Percentiles rank a stretch among this genome's conserved stretches.
These are phyloP conservation scores for Tuber melanosporum DNA, from an alignment of 495 filamentous ascomycete genomes.

Conservation along the genomic window DNA sequence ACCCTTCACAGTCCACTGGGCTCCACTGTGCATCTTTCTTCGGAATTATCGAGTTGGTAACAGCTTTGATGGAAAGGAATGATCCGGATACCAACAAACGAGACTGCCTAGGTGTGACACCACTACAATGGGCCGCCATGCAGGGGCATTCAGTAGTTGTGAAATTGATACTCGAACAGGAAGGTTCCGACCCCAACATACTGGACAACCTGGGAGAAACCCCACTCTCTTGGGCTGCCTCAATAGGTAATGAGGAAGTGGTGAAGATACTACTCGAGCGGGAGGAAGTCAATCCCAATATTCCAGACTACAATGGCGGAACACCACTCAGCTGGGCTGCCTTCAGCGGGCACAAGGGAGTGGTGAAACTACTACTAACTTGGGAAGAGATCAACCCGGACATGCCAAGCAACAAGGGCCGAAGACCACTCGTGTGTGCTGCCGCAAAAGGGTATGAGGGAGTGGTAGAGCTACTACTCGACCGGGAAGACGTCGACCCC, in stretches of 20 bases:
- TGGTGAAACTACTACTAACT: conserved; percentile 35
- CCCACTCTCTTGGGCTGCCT: no score
- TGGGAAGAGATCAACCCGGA: conserved; percentile 1
- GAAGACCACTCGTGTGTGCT: no score
- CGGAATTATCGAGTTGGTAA: not conserved
- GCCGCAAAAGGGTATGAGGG: no score
- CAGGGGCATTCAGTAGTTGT: conserved; percentile 35
- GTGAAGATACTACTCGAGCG: no score
- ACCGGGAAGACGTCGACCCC: no score
- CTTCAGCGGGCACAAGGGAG: conserved; percentile 31
- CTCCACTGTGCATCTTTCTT: not conserved
- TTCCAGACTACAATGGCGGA: conserved; percentile 2
- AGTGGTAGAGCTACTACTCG: no score
- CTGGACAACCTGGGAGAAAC: not conserved
- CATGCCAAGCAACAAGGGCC: no score
- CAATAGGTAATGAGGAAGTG: no score
- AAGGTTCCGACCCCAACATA: conserved; percentile 14
- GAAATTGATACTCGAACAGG: conserved; percentile 28
- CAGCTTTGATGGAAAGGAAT: not conserved
- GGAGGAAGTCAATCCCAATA: no score
- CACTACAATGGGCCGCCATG: conserved; percentile 40
- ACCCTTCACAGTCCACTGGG: not conserved
- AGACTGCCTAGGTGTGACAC: not conserved
- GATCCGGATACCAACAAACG: not conserved
- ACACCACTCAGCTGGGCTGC: conserved; percentile 42